A percentile compares a stretch with the other conserved stretches of the same genome.
phyloP scores from a whole-genome alignment of 192 early-diverging fungal species.

The Rhizoclosmatium globosum region DNA sequence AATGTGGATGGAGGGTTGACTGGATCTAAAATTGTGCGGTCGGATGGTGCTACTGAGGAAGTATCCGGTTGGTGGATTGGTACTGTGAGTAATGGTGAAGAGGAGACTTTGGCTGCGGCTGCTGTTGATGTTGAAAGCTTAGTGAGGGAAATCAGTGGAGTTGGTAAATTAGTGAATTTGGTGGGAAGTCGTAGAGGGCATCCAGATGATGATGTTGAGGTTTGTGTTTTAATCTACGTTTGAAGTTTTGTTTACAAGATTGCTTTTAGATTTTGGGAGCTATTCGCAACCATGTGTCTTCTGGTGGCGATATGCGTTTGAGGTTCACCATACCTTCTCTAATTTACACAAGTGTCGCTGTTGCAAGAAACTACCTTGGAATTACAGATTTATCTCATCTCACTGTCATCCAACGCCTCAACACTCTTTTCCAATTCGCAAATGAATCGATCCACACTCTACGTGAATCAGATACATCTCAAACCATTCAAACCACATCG shows the following conservation, averaged over 20 bases:
- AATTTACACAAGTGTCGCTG: conserved; percentile 70
- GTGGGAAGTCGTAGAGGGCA: conserved; percentile 51
- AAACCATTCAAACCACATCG: conserved; percentile 52
- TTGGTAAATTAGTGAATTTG: conserved; percentile 74
- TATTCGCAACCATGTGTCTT: conserved; percentile 84
- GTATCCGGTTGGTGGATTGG: neutral
- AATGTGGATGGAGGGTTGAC: conserved; percentile 77
- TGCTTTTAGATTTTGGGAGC: conserved; percentile 73
- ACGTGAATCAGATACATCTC: conserved; percentile 45
- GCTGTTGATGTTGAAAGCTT: conserved; percentile 86
- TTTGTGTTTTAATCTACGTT: neutral
- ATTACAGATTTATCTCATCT: conserved; percentile 32
- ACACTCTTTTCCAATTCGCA: conserved; percentile 85
- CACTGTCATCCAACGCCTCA: conserved; percentile 58
- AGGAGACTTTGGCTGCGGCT: conserved; percentile 39
- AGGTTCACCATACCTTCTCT: conserved; percentile 93
- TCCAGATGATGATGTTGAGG: conserved; percentile 77
- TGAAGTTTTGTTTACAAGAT: conserved; percentile 17
- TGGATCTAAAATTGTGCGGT: conserved; percentile 44
- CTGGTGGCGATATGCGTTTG: conserved; percentile 90
- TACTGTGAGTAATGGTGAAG: no score
- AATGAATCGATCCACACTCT: conserved; percentile 83
- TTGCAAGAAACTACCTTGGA: conserved; percentile 61
- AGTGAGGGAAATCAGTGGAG: conserved; percentile 89
- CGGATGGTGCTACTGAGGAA: neutral